phyloP scores from a whole-genome alignment of 2,329 filamentous ascomycete species.

The Colletotrichum incanum region DNA sequence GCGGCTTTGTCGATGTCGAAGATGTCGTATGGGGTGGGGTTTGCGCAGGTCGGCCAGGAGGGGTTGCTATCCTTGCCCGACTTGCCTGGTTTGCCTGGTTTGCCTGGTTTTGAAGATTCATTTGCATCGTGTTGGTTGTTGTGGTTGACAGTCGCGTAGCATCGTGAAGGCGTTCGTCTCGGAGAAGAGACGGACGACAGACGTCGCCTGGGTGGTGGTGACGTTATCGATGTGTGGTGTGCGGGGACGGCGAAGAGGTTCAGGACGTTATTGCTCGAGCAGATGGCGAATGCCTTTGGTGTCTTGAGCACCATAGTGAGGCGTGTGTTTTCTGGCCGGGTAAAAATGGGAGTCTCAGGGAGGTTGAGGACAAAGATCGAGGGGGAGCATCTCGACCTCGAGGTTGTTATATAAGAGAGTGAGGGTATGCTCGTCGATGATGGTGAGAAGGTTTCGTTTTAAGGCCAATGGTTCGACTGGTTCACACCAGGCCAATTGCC shows the following conservation, averaged over 20 bases:
- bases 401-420: background rate
- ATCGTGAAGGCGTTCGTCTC: slow-evolving; percentile 17
- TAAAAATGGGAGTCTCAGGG: slow-evolving; percentile 13
- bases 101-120: background rate
- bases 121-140: background rate
- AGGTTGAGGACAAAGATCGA: slow-evolving; percentile 15
- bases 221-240: slow-evolving; percentile 45
- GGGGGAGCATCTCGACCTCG: slow-evolving; percentile 18
- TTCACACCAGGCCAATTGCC: slow-evolving; percentile 9
- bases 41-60: slow-evolving; percentile 63
- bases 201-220: slow-evolving; percentile 43
- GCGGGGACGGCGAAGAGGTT: slow-evolving; percentile 42
- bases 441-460: slow-evolving; percentile 15
- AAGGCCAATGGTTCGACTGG: slow-evolving; percentile 21
- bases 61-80: slow-evolving; percentile 24
- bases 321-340: background rate
- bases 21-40: slow-evolving; percentile 92
- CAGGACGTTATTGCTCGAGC: slow-evolving; percentile 38
- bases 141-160: slow-evolving; percentile 25
- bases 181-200: background rate
- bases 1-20: slow-evolving; percentile 70
- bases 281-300: slow-evolving; percentile 31
- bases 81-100: background rate
- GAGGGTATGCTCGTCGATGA: slow-evolving; percentile 9
- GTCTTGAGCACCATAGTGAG: slow-evolving; percentile 32